These are phyloP conservation scores for Fraxinus cuspidata DNA, from an alignment of 257 asterid genomes.

Conservation along the genomic window DNA sequence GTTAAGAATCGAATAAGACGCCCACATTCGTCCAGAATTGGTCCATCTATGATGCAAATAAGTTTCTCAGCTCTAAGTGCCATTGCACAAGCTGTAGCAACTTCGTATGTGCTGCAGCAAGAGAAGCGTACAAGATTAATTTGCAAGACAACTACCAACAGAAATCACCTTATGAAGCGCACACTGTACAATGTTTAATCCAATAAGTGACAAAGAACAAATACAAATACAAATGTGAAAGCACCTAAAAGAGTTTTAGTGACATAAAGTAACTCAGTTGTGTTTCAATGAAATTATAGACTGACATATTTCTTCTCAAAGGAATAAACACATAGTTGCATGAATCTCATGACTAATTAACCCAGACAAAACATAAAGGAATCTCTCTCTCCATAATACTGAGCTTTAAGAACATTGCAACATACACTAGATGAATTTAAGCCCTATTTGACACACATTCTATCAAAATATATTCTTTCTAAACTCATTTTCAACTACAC, in stretches of 20 bases:
- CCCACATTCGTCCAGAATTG: slow-evolving; percentile 74
- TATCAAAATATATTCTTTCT: no score
- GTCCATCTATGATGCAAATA: slow-evolving; percentile 87
- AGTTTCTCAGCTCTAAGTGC: slow-evolving; percentile 93
- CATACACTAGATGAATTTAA: background rate
- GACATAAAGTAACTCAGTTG: background rate
- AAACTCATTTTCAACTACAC: no score
- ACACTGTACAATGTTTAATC: background rate
- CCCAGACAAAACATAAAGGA: background rate
- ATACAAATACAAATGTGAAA: background rate
- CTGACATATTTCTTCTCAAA: background rate
- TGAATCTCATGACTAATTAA: background rate
- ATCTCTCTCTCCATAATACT: background rate
- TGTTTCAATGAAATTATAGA: background rate
- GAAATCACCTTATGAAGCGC: background rate
- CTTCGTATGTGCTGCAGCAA: slow-evolving; percentile 87
- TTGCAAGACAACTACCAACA: background rate
- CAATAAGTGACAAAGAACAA: background rate
- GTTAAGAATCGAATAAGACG: slow-evolving; percentile 76
- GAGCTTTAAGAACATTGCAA: background rate
- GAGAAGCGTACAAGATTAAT: slow-evolving; percentile 21
- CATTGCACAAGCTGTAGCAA: slow-evolving; percentile 93
- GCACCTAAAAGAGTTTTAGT: background rate
- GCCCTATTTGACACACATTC: no score
- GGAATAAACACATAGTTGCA: background rate